Evolutionary conservation across 2,329 filamentous ascomycete species (phyloP).

Genomic region (Aureobasidium sp.): DNA sequence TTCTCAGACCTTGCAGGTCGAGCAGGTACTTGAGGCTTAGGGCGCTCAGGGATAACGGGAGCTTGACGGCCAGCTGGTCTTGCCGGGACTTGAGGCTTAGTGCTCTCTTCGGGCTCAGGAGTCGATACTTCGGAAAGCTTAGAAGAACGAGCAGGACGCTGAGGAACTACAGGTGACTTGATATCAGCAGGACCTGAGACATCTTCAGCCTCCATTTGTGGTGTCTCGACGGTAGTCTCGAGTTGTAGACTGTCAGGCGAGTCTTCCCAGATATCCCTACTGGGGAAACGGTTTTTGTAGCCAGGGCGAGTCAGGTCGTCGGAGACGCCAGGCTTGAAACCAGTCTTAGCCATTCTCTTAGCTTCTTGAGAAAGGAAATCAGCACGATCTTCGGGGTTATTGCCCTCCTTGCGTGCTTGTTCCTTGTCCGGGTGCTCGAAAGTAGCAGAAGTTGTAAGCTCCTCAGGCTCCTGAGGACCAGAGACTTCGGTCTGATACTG

Average conservation of each 20-base stretch:
- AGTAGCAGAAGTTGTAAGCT: slow-evolving; percentile 33
- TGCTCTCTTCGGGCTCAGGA: slow-evolving; percentile 46
- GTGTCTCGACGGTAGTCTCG: slow-evolving; percentile 60
- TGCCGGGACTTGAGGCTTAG: slow-evolving; percentile 74
- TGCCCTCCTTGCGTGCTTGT: slow-evolving; percentile 39
- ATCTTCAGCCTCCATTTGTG: slow-evolving; percentile 22
- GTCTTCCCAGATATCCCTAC: slow-evolving; percentile 92
- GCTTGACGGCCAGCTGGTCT: slow-evolving; percentile 61
- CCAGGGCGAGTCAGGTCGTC: slow-evolving; percentile 48
- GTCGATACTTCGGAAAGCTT: slow-evolving; percentile 27
- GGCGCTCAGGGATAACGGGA: slow-evolving; percentile 49
- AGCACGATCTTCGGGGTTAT: slow-evolving; percentile 35
- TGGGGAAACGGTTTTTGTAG: slow-evolving; percentile 70
- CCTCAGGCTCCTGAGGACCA: slow-evolving; percentile 61
- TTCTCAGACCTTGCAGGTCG: slow-evolving; percentile 49
- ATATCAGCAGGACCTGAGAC: slow-evolving; percentile 25
- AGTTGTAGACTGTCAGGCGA: slow-evolving; percentile 75
- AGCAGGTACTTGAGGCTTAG: slow-evolving; percentile 58
- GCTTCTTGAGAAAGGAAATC: slow-evolving; percentile 40
- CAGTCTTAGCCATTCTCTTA: slow-evolving; percentile 55
- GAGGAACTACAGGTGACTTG: slow-evolving; percentile 22
- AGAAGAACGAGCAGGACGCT: slow-evolving; percentile 25
- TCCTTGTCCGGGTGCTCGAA: slow-evolving; percentile 46
- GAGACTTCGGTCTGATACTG: slow-evolving; percentile 73
- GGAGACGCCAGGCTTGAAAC: slow-evolving; percentile 48